Evolutionary conservation across 768 basidiomycete genomes (phyloP).

Genomic region (Amanita jacksonii): DNA sequence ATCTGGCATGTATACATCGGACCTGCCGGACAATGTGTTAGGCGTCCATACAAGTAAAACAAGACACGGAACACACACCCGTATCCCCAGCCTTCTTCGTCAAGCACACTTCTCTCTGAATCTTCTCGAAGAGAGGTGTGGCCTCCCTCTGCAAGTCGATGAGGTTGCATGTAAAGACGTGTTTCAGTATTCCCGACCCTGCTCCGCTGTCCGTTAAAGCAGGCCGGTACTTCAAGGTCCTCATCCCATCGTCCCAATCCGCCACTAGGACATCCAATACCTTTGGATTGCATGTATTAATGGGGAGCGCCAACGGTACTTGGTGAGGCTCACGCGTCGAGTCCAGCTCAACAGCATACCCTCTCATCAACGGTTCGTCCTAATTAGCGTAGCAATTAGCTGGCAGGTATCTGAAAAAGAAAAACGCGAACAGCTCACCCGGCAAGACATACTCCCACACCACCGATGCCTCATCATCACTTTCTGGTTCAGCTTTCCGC

Average conservation of each 20-base stretch:
- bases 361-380: neutral
- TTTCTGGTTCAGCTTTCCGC: conserved; percentile 7
- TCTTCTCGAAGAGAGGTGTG: neutral
- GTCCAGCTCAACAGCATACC: conserved; percentile 3
- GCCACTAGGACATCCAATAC: conserved; percentile 2
- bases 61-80: neutral
- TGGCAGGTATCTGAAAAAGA: too few species aligned
- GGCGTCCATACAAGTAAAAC: too few species aligned
- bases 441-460: conserved; percentile 4
- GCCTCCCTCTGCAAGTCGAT: conserved; percentile 6
- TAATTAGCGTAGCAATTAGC: neutral
- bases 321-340: conserved; percentile 2
- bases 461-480: conserved; percentile 9
- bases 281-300: neutral
- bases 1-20: neutral
- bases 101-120: conserved; percentile 7
- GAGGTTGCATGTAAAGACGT: conserved; percentile 8
- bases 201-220: neutral
- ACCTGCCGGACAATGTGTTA: too few species aligned
- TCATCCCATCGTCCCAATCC: conserved; percentile 10
- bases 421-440: conserved; percentile 1
- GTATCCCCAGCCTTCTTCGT: conserved; percentile 4
- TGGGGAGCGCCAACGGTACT: conserved; percentile 1
- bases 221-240: conserved; percentile 6
- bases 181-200: conserved; percentile 1